phyloP scores from a whole-genome alignment of 257 asterid species.

The Jacaranda mimosifolia region DNA sequence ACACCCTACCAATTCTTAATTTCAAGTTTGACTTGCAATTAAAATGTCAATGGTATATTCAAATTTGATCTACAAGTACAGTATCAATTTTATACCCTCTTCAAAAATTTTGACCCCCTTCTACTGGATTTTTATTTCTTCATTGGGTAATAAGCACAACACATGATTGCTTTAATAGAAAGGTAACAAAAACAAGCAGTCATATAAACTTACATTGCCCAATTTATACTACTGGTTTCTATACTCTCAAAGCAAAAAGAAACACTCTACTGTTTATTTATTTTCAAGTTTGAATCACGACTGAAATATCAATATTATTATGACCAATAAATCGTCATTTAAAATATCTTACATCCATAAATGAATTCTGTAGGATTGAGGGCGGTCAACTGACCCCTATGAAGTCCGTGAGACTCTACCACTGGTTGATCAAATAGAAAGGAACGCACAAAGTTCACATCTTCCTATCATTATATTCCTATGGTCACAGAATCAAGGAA shows the following conservation, averaged over 20 bases:
- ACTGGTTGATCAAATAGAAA: too few relatives aligned
- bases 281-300: too few relatives aligned
- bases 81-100: background rate
- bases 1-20: background rate
- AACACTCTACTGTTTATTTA: too few relatives aligned
- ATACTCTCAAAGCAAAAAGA: too few relatives aligned
- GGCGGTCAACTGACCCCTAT: too few relatives aligned
- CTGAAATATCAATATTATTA: too few relatives aligned
- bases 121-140: background rate
- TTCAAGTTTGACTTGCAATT: background rate
- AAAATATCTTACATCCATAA: too few relatives aligned
- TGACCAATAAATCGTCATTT: too few relatives aligned
- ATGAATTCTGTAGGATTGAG: too few relatives aligned
- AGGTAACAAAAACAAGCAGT: background rate
- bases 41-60: too few relatives aligned
- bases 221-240: too few relatives aligned
- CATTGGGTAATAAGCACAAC: background rate
- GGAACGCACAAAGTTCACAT: background rate
- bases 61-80: background rate
- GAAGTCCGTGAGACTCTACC: too few relatives aligned
- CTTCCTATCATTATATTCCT: background rate
- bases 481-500: conserved; percentile 12
- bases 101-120: background rate
- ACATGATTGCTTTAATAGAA: background rate
- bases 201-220: background rate